Conservation (phyloP, 495 filamentous ascomycete genomes). For the Hyaloscypha bicolor region DNA sequence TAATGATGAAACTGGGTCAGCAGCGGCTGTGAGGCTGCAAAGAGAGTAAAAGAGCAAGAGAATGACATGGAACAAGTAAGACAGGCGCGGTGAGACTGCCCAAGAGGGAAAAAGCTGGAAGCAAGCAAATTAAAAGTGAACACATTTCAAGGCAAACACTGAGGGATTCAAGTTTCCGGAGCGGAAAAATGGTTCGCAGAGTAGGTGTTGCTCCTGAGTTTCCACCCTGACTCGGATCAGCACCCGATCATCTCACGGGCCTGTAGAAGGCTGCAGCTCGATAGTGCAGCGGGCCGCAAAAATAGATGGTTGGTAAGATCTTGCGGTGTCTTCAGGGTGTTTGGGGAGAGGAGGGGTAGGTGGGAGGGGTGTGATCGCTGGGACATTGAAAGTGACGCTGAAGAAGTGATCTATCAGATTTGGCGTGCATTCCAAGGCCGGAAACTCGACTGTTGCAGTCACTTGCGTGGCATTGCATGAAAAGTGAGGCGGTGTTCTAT, state of each 20-base stretch:
- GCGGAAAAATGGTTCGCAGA: neutral
- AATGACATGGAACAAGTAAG: constrained; percentile 17
- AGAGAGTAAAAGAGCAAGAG: neutral
- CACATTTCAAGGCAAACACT: constrained; percentile 18
- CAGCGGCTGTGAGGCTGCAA: neutral
- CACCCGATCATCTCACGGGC: too few relatives aligned
- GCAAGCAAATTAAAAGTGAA: constrained; percentile 14
- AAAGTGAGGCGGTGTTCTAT: neutral
- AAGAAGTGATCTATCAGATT: constrained; percentile 19
- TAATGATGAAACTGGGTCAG: neutral
- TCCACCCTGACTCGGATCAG: neutral
- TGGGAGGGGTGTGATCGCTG: neutral
- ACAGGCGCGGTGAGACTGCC: constrained; percentile 9
- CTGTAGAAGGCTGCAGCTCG: neutral
- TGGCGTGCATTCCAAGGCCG: neutral
- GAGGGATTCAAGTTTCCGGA: neutral
- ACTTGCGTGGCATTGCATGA: constrained; percentile 13
- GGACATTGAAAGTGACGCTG: neutral
- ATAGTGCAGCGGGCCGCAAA: neutral
- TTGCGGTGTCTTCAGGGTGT: neutral
- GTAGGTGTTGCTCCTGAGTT: neutral
- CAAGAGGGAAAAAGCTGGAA: neutral
- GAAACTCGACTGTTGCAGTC: neutral
- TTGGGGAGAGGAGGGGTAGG: neutral
- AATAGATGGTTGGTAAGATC: constrained; percentile 8